phyloP scores from a whole-genome alignment of 192 early-diverging fungal species.

The Irineochytrium annulatum region DNA sequence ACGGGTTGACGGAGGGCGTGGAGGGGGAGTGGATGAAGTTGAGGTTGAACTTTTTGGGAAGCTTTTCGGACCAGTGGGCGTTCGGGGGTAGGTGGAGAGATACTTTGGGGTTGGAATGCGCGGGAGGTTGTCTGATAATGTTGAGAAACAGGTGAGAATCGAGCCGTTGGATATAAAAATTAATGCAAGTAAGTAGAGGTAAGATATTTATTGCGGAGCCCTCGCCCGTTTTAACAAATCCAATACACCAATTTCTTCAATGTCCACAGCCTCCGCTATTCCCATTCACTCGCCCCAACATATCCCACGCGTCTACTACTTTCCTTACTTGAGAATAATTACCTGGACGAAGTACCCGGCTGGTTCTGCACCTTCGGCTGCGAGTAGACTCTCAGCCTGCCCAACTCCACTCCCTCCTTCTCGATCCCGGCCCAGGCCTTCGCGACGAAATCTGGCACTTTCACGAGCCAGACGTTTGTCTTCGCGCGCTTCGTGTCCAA shows the following conservation, averaged over 20 bases:
- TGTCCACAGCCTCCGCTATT: too few species aligned
- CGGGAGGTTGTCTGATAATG: background rate
- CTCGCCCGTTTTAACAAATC: too few species aligned
- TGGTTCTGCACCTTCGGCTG: too few species aligned
- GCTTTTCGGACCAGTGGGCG: conserved; percentile 47
- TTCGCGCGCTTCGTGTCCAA: conserved; percentile 1
- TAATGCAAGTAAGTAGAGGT: background rate
- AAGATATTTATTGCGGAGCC: too few species aligned
- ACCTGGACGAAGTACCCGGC: too few species aligned
- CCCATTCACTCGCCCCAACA: too few species aligned
- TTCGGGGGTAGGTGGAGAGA: conserved; percentile 66
- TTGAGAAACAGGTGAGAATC: background rate
- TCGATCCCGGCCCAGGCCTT: conserved; percentile 71
- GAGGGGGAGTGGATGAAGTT: conserved; percentile 51
- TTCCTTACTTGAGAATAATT: too few species aligned
- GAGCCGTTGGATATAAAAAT: background rate
- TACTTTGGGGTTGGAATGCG: conserved; percentile 32
- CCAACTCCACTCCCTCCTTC: conserved; percentile 55
- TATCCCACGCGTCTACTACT: too few species aligned
- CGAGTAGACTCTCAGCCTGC: conserved; percentile 72
- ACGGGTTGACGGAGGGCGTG: too few species aligned
- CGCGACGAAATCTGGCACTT: conserved; percentile 86
- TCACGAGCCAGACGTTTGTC: conserved; percentile 71
- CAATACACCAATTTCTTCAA: too few species aligned
- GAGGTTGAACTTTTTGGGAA: conserved; percentile 82